A percentile compares a stretch with the other conserved stretches of the same genome.
Evolutionary conservation across 2,329 filamentous ascomycete genomes (phyloP).

Genomic region (Ceratocystis albifundus): DNA sequence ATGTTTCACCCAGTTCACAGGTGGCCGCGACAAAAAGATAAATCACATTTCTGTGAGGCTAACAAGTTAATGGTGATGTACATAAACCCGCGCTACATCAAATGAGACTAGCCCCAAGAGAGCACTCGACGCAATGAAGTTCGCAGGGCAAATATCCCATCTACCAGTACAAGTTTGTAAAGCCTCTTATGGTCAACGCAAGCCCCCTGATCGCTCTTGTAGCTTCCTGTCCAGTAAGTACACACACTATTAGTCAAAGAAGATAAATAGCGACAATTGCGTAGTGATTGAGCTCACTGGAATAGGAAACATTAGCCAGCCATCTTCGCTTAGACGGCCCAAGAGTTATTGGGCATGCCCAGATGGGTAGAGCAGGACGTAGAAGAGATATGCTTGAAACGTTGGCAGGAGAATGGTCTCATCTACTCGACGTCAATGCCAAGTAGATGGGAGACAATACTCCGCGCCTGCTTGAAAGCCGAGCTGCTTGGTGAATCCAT

Average conservation of each 20-base stretch:
- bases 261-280: not conserved
- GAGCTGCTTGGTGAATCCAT: not conserved
- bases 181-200: no score
- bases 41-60: not conserved
- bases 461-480: not conserved
- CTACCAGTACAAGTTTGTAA: not conserved
- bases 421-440: not conserved
- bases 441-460: not conserved
- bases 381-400: not conserved
- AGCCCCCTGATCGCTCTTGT: not conserved
- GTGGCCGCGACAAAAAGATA: not conserved
- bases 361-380: not conserved
- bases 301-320: not conserved
- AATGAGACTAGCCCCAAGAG: not conserved
- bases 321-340: not conserved
- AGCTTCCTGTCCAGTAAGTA: not conserved
- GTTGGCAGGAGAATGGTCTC: not conserved
- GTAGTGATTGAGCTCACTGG: not conserved
- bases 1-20: not conserved
- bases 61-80: not conserved
- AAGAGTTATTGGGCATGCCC: not conserved
- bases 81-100: slow-evolving; percentile 3
- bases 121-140: not conserved
- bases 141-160: not conserved
- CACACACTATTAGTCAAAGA: not conserved